These are phyloP conservation scores for Aphanomyces invadans DNA, from an alignment of 352 stramenopile species.

Conservation along the genomic window DNA sequence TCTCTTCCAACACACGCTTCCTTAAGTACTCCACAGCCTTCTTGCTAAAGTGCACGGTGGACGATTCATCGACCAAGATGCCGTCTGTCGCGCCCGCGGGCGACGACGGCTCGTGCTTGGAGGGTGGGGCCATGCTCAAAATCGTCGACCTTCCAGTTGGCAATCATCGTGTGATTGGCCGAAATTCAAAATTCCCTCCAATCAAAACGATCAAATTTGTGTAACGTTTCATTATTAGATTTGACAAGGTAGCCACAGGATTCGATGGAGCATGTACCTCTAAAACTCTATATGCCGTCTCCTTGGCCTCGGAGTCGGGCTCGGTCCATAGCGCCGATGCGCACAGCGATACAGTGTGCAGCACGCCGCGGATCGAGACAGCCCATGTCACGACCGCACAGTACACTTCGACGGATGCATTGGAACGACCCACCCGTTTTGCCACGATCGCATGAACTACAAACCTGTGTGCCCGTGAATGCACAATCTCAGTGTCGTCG, in stretches of 20 bases:
- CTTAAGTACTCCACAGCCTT: slow-evolving; percentile 4
- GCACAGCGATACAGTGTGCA: too few species aligned
- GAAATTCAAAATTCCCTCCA: background rate
- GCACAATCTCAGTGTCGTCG: background rate
- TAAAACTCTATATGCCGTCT: too few species aligned
- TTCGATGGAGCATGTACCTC: background rate
- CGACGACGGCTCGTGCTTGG: background rate
- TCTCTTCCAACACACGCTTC: background rate
- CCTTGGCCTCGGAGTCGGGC: too few species aligned
- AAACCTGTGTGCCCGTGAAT: too few species aligned
- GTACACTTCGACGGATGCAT: too few species aligned
- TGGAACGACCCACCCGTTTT: too few species aligned
- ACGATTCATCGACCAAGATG: background rate
- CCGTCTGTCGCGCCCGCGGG: background rate
- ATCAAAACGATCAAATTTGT: background rate
- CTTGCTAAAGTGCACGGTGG: background rate
- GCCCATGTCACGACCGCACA: too few species aligned
- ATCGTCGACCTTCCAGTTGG: background rate
- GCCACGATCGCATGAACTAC: too few species aligned
- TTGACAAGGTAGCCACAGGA: too few species aligned
- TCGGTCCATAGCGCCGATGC: too few species aligned
- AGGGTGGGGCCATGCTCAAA: background rate
- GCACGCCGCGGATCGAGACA: too few species aligned
- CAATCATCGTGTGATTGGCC: background rate
- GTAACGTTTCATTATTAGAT: slow-evolving; percentile 1